These are phyloP conservation scores for Neurospora pannonica DNA, from an alignment of 495 filamentous ascomycete species.

Conservation along the genomic window DNA sequence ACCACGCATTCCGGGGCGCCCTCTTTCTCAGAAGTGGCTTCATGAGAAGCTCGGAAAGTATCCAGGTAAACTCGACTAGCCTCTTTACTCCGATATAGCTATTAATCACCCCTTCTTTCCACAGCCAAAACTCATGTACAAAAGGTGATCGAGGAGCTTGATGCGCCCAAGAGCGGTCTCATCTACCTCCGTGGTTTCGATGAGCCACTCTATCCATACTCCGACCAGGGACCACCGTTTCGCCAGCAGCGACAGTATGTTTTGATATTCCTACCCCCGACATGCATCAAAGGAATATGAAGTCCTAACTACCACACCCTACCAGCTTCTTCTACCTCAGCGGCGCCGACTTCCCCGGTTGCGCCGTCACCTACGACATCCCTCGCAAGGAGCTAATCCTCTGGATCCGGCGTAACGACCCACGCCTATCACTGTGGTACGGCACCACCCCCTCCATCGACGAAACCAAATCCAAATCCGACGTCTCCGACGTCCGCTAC, in stretches of 20 bases:
- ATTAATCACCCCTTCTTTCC: not conserved
- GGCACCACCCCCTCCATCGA: constrained; percentile 44
- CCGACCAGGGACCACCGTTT: constrained; percentile 48
- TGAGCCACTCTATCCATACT: constrained; percentile 46
- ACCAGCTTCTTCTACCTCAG: constrained; percentile 57
- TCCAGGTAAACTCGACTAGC: constrained; percentile 12
- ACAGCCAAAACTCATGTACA: constrained; percentile 74
- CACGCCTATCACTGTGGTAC: constrained; percentile 49
- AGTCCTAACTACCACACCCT: not conserved
- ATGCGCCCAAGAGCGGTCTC: constrained; percentile 45
- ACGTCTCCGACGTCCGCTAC: constrained; percentile 44
- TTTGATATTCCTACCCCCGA: not conserved
- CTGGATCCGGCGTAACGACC: constrained; percentile 51
- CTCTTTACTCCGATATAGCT: not conserved
- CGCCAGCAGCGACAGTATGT: constrained; percentile 55
- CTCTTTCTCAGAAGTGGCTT: constrained; percentile 4
- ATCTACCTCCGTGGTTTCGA: constrained; percentile 48
- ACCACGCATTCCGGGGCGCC: not conserved
- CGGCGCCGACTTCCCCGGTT: constrained; percentile 52
- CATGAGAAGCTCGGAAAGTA: constrained; percentile 16
- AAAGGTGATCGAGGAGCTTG: constrained; percentile 59
- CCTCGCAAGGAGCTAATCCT: constrained; percentile 44
- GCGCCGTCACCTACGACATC: constrained; percentile 55
- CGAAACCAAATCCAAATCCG: constrained; percentile 39
- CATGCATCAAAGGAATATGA: not conserved